Conservation (phyloP, 2,329 filamentous ascomycete genomes). For the Zasmidium citrigriseum region DNA sequence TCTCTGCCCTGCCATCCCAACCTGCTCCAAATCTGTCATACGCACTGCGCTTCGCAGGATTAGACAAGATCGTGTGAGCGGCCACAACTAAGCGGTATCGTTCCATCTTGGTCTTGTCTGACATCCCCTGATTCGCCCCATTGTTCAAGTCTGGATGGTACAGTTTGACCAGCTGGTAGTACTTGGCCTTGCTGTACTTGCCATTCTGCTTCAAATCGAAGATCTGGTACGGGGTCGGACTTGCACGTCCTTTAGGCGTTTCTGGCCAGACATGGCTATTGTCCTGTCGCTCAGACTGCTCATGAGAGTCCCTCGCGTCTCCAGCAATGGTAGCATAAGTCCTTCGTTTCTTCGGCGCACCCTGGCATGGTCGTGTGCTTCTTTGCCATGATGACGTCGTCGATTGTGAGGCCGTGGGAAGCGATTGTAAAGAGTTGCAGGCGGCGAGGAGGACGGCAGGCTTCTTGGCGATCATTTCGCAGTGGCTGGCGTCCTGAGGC, state of each 20-base stretch:
- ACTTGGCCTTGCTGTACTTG: conserved; percentile 78
- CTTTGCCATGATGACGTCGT: conserved; percentile 45
- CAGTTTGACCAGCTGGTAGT: conserved; percentile 89
- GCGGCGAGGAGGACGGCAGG: conserved; percentile 34
- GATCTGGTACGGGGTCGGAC: conserved; percentile 88
- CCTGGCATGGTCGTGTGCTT: conserved; percentile 32
- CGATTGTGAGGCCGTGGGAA: conserved; percentile 26
- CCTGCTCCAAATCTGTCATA: conserved; percentile 83
- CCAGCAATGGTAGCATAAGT: conserved; percentile 36
- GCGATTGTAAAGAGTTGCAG: conserved; percentile 28
- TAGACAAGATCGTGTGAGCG: conserved; percentile 84
- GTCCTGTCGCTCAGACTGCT: conserved; percentile 27
- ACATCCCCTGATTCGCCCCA: conserved; percentile 48
- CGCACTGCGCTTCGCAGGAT: conserved; percentile 72
- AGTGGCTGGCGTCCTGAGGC: conserved; percentile 11
- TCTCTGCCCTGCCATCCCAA: conserved; percentile 62
- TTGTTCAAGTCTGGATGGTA: conserved; percentile 81
- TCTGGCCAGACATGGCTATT: conserved; percentile 32
- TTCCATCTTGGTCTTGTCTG: conserved; percentile 70
- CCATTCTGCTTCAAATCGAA: conserved; percentile 63
- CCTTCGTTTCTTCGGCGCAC: conserved; percentile 7
- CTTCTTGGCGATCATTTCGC: conserved; percentile 41
- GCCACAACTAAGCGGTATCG: conserved; percentile 86
- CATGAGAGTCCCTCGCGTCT: conserved; percentile 23
- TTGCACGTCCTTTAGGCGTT: conserved; percentile 39